phyloP scores from a whole-genome alignment of 1,139 yeast genomes.

The Sugiyamaella grinbergsii region DNA sequence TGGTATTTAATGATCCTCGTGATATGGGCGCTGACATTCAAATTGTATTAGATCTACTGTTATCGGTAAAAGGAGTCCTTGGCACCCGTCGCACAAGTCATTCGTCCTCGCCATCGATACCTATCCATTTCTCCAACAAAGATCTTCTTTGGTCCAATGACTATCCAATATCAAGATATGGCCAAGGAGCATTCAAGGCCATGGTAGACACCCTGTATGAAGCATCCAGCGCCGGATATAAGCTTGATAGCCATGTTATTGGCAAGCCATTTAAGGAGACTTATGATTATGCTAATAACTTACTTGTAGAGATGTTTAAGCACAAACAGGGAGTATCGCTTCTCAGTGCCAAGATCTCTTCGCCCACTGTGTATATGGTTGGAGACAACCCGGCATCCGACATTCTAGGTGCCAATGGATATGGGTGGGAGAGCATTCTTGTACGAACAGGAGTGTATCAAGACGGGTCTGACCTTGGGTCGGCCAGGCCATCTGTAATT shows the following conservation, averaged over 20 bases:
- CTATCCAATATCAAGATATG: slow-evolving; percentile 76
- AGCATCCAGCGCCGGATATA: slow-evolving; percentile 54
- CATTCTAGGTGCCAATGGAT: slow-evolving; percentile 80
- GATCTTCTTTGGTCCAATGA: slow-evolving; percentile 93
- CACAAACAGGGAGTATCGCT: slow-evolving; percentile 4
- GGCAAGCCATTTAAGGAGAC: slow-evolving; percentile 87
- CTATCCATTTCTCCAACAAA: slow-evolving; percentile 82
- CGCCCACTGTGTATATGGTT: slow-evolving; percentile 69
- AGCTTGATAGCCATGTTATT: slow-evolving; percentile 59
- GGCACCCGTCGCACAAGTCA: slow-evolving; percentile 57
- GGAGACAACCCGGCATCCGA: slow-evolving; percentile 97
- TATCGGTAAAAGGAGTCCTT: slow-evolving; percentile 61
- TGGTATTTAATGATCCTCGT: slow-evolving; percentile 89
- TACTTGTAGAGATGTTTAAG: slow-evolving; percentile 48
- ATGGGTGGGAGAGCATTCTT: slow-evolving; percentile 86
- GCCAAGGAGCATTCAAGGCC: slow-evolving; percentile 86
- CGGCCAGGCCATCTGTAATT: slow-evolving; percentile 40
- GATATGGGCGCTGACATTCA: slow-evolving; percentile 89
- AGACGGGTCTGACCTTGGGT: slow-evolving; percentile 55
- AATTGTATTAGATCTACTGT: slow-evolving; percentile 69
- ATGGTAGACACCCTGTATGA: slow-evolving; percentile 64
- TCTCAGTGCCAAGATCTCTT: background rate
- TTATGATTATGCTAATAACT: slow-evolving; percentile 80
- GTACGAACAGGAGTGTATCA: slow-evolving; percentile 85
- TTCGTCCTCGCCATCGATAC: slow-evolving; percentile 58